Conservation (phyloP, 306 rosid genomes). For the Carpinus fangiana region DNA sequence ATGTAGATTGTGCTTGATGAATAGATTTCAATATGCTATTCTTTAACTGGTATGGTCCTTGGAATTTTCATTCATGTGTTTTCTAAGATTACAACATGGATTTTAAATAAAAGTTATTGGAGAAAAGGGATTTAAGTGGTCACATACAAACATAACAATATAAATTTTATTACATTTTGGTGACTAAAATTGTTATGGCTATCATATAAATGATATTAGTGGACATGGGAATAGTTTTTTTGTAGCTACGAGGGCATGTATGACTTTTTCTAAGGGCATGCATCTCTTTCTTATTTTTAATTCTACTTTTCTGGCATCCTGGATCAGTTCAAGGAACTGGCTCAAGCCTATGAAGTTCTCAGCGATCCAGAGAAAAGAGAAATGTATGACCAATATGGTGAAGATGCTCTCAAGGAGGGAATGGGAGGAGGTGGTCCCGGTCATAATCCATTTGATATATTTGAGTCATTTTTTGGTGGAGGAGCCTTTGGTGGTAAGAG, state of each 20-base stretch:
- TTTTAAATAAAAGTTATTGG: not conserved
- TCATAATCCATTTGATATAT: constrained; percentile 71
- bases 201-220: not conserved
- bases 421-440: constrained; percentile 60
- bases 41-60: not conserved
- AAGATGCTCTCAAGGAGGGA: constrained; percentile 83
- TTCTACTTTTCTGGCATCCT: constrained; percentile 7
- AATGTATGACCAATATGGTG: constrained; percentile 74
- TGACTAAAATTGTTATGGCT: not conserved
- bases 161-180: too few relatives aligned
- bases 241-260: not conserved
- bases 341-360: constrained; percentile 81
- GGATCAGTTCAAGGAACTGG: constrained; percentile 71
- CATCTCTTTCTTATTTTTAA: not conserved
- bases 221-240: not conserved
- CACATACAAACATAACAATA: not conserved
- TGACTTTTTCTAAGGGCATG: not conserved
- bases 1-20: not conserved
- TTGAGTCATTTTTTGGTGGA: constrained; percentile 66
- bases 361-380: constrained; percentile 72
- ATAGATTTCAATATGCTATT: not conserved
- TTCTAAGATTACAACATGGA: not conserved
- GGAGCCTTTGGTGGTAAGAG: constrained; percentile 54
- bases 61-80: not conserved
- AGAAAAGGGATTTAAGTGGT: not conserved